These are phyloP conservation scores for Gillenia trifoliata DNA, from an alignment of 306 rosid species.

Conservation along the genomic window DNA sequence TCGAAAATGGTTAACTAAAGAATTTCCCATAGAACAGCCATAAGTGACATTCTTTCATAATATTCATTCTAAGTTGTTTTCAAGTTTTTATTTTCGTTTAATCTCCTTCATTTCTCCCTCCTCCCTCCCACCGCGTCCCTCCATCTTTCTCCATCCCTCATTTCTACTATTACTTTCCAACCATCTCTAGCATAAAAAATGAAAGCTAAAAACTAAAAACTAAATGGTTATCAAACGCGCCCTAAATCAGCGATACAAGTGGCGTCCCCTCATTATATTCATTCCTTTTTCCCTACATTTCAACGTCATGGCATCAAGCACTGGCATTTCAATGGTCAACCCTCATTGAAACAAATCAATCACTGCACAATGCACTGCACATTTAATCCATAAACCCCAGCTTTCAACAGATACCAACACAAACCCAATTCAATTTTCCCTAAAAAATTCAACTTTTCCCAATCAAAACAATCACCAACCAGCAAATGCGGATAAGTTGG, in stretches of 20 bases:
- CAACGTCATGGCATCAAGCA: not conserved
- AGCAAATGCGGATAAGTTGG: not conserved
- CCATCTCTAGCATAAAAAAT: not conserved
- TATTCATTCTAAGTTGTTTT: not conserved
- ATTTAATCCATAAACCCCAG: not conserved
- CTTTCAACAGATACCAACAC: not conserved
- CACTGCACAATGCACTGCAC: not conserved
- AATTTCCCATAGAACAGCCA: slow-evolving; percentile 5
- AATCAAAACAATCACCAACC: not conserved
- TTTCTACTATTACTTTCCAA: not conserved
- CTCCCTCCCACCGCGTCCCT: not conserved
- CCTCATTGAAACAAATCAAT: not conserved
- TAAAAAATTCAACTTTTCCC: not conserved
- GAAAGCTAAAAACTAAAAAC: not conserved
- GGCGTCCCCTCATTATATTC: not conserved
- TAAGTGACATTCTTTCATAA: not conserved
- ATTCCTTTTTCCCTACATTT: not conserved
- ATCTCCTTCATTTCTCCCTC: not conserved
- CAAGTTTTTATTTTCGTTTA: not conserved
- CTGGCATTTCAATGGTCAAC: not conserved
- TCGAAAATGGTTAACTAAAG: not conserved
- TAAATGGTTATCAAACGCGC: not conserved
- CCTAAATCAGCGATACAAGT: not conserved
- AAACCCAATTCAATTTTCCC: not conserved
- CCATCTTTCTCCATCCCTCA: not conserved